A percentile compares a stretch with the other conserved stretches of the same genome.
Conservation (phyloP, 2,329 filamentous ascomycete genomes). For the Keithomyces neogunnii region DNA sequence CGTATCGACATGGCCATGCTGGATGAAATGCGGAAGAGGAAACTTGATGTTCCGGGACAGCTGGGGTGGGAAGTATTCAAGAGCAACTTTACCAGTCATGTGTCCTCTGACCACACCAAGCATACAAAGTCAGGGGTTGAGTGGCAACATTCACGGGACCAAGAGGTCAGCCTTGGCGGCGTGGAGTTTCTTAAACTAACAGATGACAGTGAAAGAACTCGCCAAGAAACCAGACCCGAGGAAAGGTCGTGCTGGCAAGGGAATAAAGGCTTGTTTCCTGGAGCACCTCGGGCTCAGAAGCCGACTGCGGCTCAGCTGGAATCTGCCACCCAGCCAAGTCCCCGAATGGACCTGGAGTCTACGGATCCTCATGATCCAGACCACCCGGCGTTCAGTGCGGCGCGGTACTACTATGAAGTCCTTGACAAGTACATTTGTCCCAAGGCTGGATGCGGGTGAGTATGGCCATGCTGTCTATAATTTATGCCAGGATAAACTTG, state of each 20-base stretch:
- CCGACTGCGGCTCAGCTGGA: conserved; percentile 13
- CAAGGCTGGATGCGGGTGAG: conserved; percentile 41
- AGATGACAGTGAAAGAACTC: too few relatives aligned
- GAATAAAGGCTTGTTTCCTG: neutral
- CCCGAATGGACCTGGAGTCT: conserved; percentile 6
- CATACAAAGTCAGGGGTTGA: neutral
- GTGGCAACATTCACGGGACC: neutral
- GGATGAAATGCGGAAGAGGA: conserved; percentile 25
- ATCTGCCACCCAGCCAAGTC: conserved; percentile 8
- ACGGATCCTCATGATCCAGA: conserved; percentile 34
- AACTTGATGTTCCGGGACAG: conserved; percentile 24
- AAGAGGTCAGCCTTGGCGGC: neutral
- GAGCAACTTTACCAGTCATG: conserved; percentile 17
- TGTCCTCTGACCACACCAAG: conserved; percentile 5
- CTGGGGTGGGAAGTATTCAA: conserved; percentile 20
- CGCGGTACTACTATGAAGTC: conserved; percentile 35
- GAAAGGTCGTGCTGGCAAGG: neutral
- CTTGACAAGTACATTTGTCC: conserved; percentile 45
- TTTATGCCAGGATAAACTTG: too few relatives aligned
- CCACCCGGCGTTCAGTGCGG: conserved; percentile 36
- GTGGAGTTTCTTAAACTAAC: neutral
- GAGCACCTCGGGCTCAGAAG: conserved; percentile 11
- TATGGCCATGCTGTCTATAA: neutral
- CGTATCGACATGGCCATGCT: conserved; percentile 24
- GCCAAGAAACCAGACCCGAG: neutral